Conservation (phyloP, 1,139 yeast genomes). For the Protomyces lactucae-debilis region DNA sequence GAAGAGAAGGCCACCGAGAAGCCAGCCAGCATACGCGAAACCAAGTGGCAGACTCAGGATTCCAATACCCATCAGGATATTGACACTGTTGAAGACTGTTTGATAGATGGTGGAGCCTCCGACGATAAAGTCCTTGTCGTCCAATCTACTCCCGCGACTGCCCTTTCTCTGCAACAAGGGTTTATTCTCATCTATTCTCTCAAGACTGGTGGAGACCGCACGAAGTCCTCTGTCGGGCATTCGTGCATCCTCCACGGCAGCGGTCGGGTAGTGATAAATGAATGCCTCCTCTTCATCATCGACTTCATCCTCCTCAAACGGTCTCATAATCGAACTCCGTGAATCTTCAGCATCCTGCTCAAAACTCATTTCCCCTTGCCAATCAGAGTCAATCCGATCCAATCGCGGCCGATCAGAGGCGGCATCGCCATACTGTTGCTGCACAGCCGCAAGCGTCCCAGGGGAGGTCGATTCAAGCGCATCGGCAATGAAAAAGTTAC, state of each 20-base stretch:
- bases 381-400: conserved; percentile 19
- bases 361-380: conserved; percentile 11
- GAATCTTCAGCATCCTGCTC: conserved; percentile 5
- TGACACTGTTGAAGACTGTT: conserved; percentile 80
- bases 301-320: background rate
- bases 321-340: background rate
- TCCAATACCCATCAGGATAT: conserved; percentile 81
- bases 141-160: background rate
- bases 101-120: conserved; percentile 45
- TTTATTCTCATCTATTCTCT: conserved; percentile 6
- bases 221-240: conserved; percentile 10
- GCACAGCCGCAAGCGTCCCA: background rate
- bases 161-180: conserved; percentile 5
- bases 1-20: conserved; percentile 50
- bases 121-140: conserved; percentile 2
- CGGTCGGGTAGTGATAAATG: conserved; percentile 3
- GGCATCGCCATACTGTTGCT: background rate
- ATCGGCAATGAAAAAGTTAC: conserved; percentile 21
- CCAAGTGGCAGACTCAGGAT: conserved; percentile 80
- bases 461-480: conserved; percentile 24
- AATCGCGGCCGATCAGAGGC: conserved; percentile 17
- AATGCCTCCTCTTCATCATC: conserved; percentile 19
- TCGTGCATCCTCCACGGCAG: conserved; percentile 6
- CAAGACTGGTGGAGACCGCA: conserved; percentile 10
- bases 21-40: conserved; percentile 73